Conservation (phyloP, 2,329 filamentous ascomycete genomes). For the Cladophialophora psammophila region DNA sequence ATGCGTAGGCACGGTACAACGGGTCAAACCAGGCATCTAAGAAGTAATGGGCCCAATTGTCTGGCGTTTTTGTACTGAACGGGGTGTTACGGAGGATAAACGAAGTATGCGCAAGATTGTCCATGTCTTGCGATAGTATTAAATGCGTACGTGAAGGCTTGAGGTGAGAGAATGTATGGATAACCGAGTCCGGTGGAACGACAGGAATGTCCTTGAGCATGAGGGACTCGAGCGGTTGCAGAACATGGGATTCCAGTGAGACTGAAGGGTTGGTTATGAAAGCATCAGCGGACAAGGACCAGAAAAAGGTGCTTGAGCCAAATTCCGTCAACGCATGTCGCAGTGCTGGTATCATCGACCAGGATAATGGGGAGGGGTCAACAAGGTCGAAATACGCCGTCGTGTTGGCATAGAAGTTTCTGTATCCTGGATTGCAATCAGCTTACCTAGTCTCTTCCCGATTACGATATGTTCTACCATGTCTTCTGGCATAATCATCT, state of each 20-base stretch:
- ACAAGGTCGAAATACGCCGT: slow-evolving; percentile 54
- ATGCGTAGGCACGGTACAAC: slow-evolving; percentile 91
- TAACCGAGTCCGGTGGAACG: slow-evolving; percentile 94
- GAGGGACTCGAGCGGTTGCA: slow-evolving; percentile 73
- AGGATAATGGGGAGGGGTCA: slow-evolving; percentile 52
- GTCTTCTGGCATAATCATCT: slow-evolving; percentile 80
- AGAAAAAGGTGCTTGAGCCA: slow-evolving; percentile 80
- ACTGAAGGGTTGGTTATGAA: slow-evolving; percentile 85
- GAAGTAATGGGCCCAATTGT: slow-evolving; percentile 92
- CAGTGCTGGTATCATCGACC: slow-evolving; percentile 79
- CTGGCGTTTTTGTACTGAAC: slow-evolving; percentile 45
- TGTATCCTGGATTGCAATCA: slow-evolving; percentile 70
- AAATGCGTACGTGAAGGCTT: slow-evolving; percentile 79
- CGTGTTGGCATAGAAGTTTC: slow-evolving; percentile 79
- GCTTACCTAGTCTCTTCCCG: neutral
- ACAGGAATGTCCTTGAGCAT: slow-evolving; percentile 89
- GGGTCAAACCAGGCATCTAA: slow-evolving; percentile 97
- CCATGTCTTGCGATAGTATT: slow-evolving; percentile 82
- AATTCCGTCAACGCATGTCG: slow-evolving; percentile 85
- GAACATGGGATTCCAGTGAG: slow-evolving; percentile 73
- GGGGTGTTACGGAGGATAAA: slow-evolving; percentile 70
- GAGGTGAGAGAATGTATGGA: slow-evolving; percentile 89
- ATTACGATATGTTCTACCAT: slow-evolving; percentile 69
- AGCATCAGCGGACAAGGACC: slow-evolving; percentile 83
- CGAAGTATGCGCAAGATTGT: slow-evolving; percentile 77